Evolutionary conservation across 2,329 filamentous ascomycete genomes (phyloP), one percentile per base, ranked within the genome.

Genomic region (Pyricularia grisea): DNA sequence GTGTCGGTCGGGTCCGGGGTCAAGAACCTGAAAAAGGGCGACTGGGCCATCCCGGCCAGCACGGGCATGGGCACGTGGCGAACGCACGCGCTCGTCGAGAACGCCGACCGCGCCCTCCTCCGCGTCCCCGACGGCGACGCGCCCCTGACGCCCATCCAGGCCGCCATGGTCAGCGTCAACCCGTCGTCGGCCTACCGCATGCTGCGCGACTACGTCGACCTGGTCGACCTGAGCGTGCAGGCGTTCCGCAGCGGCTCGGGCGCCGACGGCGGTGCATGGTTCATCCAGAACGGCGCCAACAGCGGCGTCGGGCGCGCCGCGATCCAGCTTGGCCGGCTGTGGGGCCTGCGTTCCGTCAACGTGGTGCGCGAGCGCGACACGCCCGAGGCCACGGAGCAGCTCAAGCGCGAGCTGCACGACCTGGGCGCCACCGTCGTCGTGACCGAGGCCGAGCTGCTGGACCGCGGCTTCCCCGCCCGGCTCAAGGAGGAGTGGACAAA

Each of bases 251-350:
- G 79, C 27, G 82, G 81, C 67, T 83, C 82, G 69, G 82, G 92
- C 69, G 89, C 94, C 70, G 97, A 92, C 69, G 86, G 88, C n/a
- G 92, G 94, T 68, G 90, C 96, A 69, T 99, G 94, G 94, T 92
- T 97, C 76, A 89, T 99, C 65, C 95, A 99, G 80, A 99, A 99
- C 77, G 95, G 94, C 9, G 95, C 94, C 58, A 99, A 99, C 79
- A 93, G 89, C 61, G 95, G 93, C 12, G 95, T 99, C 20, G 95
- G 95, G 1, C 84, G 95, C 58, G 92, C 94, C 2, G 94, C 93
- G 12, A 95, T 98, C 72, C 95, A 99, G 80, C 83, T 99, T 1
- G 94, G 87, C 1, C 85, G 82, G 74, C 84, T 93, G 68, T 98
- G 94, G 94, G 94, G 94, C 0, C 86, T 95, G 75, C 90, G 92